These are phyloP conservation scores for Naganishia cerealis DNA, from an alignment of 1,284 basidiomycete genomes.

Conservation along the genomic window DNA sequence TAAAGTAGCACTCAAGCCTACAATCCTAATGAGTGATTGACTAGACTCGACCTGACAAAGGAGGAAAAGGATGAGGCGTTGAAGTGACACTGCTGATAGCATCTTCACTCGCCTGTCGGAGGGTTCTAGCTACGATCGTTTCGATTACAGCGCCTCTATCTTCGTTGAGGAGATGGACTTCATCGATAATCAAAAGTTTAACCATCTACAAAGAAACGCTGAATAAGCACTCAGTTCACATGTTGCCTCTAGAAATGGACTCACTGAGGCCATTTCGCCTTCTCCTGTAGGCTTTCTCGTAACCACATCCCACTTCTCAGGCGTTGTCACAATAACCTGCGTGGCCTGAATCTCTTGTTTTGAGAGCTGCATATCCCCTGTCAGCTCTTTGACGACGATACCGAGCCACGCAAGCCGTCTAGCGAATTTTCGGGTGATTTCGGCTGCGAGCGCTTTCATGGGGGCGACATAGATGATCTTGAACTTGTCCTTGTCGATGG, in stretches of 20 bases:
- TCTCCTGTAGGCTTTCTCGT: constrained; percentile 96
- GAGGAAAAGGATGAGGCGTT: constrained; percentile 17
- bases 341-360: constrained; percentile 91
- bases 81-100: neutral
- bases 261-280: constrained; percentile 85
- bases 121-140: constrained; percentile 92
- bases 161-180: constrained; percentile 96
- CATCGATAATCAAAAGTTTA: constrained; percentile 94
- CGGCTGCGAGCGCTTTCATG: constrained; percentile 96
- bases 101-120: constrained; percentile 69
- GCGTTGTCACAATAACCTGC: constrained; percentile 97
- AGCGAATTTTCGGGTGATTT: constrained; percentile 88
- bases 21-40: constrained; percentile 95
- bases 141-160: constrained; percentile 98
- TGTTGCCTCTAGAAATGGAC: neutral
- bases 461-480: constrained; percentile 99
- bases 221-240: neutral
- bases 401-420: constrained; percentile 88
- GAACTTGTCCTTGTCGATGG: constrained; percentile 72
- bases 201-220: constrained; percentile 64
- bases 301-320: constrained; percentile 99
- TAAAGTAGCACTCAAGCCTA: constrained; percentile 95
- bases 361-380: constrained; percentile 98
- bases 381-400: constrained; percentile 86
- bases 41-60: constrained; percentile 79